Conservation (phyloP, 768 basidiomycete species). For the Sporobolomyces pararoseus region DNA sequence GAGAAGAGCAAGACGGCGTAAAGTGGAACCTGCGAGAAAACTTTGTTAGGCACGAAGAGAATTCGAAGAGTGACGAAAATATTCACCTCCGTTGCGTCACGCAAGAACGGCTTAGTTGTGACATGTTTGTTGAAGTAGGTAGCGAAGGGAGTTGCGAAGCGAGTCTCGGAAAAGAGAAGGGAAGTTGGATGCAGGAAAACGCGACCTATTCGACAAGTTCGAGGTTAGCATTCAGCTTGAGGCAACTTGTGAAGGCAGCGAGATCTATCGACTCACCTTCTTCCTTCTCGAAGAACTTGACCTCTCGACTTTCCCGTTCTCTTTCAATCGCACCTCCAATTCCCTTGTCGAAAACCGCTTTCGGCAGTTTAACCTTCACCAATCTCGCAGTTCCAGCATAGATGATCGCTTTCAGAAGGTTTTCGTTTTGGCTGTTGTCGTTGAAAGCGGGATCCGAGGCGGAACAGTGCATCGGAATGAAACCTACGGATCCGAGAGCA, state of each 20-base stretch:
- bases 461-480: slow-evolving; percentile 57
- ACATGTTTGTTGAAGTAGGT: slow-evolving; percentile 77
- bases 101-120: slow-evolving; percentile 77
- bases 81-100: slow-evolving; percentile 77
- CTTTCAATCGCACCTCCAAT: slow-evolving; percentile 78
- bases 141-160: slow-evolving; percentile 74
- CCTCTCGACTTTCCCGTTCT: slow-evolving; percentile 78
- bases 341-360: slow-evolving; percentile 75
- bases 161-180: slow-evolving; percentile 66
- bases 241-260: too few species aligned
- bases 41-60: too few species aligned
- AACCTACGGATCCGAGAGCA: slow-evolving; percentile 66
- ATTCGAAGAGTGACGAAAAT: too few species aligned
- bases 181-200: slow-evolving; percentile 82
- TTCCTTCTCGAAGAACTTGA: slow-evolving; percentile 69
- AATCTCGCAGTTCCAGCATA: slow-evolving; percentile 80
- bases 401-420: slow-evolving; percentile 76
- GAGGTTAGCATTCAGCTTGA: not conserved
- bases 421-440: slow-evolving; percentile 62
- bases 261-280: slow-evolving; percentile 51
- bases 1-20: slow-evolving; percentile 82
- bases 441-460: slow-evolving; percentile 60
- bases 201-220: slow-evolving; percentile 47
- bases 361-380: slow-evolving; percentile 69
- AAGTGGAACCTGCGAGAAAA: slow-evolving; percentile 64